phyloP scores from a whole-genome alignment of 257 asterid genomes.

The Mitragyna speciosa region DNA sequence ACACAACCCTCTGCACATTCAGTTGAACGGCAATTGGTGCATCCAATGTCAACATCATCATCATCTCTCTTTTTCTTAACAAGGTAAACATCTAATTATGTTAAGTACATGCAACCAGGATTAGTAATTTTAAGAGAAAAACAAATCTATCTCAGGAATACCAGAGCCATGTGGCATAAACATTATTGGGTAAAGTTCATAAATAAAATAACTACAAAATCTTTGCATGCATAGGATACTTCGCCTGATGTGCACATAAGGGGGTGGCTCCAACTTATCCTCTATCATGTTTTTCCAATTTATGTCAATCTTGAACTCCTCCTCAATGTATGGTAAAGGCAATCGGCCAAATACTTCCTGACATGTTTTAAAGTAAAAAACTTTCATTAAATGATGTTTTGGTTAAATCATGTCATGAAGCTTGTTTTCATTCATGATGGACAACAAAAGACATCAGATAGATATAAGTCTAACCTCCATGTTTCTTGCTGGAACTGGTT shows the following conservation, averaged over 20 bases:
- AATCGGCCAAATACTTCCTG: slow-evolving; percentile 68
- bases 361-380: slow-evolving; percentile 13
- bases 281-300: slow-evolving; percentile 63
- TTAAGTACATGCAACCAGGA: slow-evolving; percentile 36
- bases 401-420: not conserved
- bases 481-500: slow-evolving; percentile 41
- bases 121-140: not conserved
- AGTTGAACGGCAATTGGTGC: slow-evolving; percentile 66
- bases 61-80: slow-evolving; percentile 70
- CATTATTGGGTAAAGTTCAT: not conserved
- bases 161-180: no score
- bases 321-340: slow-evolving; percentile 67
- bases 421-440: not conserved
- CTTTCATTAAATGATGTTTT: not conserved
- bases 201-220: slow-evolving; percentile 19
- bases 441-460: slow-evolving; percentile 17
- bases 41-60: slow-evolving; percentile 66
- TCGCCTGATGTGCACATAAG: slow-evolving; percentile 70
- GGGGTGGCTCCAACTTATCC: slow-evolving; percentile 56
- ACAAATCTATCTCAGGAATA: not conserved
- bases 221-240: slow-evolving; percentile 64
- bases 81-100: slow-evolving; percentile 67
- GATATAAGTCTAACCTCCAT: slow-evolving; percentile 55
- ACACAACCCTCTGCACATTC: slow-evolving; percentile 72
- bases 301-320: slow-evolving; percentile 76